Evolutionary conservation across 2,329 filamentous ascomycete species (phyloP).

Genomic region (Fusarium penzigii): DNA sequence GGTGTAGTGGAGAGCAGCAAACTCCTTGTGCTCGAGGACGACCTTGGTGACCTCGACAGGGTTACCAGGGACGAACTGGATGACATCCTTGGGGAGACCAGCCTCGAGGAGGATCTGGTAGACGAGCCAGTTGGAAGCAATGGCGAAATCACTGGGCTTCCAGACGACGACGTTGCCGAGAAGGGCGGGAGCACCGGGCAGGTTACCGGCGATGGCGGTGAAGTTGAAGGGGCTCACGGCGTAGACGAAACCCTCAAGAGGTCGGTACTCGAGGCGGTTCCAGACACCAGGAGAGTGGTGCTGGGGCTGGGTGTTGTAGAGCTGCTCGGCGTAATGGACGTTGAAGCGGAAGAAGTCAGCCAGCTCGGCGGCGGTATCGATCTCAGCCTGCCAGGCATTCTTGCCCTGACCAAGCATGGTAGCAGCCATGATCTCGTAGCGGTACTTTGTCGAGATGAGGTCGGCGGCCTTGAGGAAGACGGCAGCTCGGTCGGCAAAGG

Average conservation of each 20-base stretch:
- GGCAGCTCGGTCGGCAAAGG: constrained; percentile 87
- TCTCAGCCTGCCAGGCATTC: constrained; percentile 99
- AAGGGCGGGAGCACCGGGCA: constrained; percentile 78
- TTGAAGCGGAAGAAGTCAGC: constrained; percentile 94
- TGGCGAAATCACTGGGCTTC: constrained; percentile 91
- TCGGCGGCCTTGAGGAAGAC: constrained; percentile 97
- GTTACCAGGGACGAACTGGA: constrained; percentile 91
- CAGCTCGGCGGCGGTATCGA: constrained; percentile 89
- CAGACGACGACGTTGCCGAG: constrained; percentile 95
- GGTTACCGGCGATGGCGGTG: constrained; percentile 88
- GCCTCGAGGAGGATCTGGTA: constrained; percentile 91
- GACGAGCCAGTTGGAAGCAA: constrained; percentile 88
- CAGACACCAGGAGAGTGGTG: constrained; percentile 84
- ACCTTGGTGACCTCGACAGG: constrained; percentile 79
- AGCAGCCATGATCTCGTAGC: constrained; percentile 93
- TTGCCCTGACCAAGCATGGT: constrained; percentile 97
- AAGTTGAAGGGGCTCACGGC: constrained; percentile 97
- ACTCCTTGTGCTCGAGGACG: constrained; percentile 74
- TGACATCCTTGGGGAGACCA: constrained; percentile 83
- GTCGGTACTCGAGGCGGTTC: constrained; percentile 88
- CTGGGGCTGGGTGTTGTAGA: constrained; percentile 83
- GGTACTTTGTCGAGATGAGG: constrained; percentile 86
- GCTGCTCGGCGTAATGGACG: constrained; percentile 88
- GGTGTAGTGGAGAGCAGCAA: constrained; percentile 93
- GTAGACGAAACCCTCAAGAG: constrained; percentile 94